These are phyloP conservation scores for Penicillium sp. DNA, from an alignment of 2,329 filamentous ascomycete species.

Conservation along the genomic window DNA sequence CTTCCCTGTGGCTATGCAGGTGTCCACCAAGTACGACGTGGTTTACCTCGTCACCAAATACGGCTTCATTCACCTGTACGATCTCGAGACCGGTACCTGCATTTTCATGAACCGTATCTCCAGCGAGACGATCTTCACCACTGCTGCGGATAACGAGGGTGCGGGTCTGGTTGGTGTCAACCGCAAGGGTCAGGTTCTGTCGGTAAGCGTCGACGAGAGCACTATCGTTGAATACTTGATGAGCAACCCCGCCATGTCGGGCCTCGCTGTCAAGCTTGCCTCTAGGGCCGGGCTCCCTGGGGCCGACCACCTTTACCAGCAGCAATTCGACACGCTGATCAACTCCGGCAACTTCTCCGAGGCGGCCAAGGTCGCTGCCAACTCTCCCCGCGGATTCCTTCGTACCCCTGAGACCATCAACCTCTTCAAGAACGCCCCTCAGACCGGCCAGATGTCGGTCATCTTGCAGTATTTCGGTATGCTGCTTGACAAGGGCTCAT, in stretches of 20 bases:
- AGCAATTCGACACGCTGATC: constrained; percentile 88
- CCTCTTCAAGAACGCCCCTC: constrained; percentile 81
- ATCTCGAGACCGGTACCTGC: constrained; percentile 88
- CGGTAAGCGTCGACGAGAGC: constrained; percentile 86
- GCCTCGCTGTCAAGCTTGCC: constrained; percentile 92
- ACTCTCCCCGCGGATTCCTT: constrained; percentile 91
- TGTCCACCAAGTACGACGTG: constrained; percentile 93
- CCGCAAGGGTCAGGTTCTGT: constrained; percentile 92
- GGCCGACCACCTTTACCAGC: constrained; percentile 85
- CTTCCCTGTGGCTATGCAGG: constrained; percentile 96
- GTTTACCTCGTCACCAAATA: constrained; percentile 98
- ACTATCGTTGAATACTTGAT: constrained; percentile 91
- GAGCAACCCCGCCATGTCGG: constrained; percentile 89
- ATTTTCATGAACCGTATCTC: constrained; percentile 99
- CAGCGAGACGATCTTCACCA: constrained; percentile 98
- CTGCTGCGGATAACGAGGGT: constrained; percentile 74
- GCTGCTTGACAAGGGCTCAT: constrained; percentile 85
- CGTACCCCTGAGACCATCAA: constrained; percentile 94
- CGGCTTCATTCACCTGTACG: constrained; percentile 97
- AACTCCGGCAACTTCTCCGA: constrained; percentile 73
- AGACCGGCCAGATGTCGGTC: constrained; percentile 70
- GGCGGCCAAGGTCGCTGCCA: constrained; percentile 92
- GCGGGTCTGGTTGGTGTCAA: constrained; percentile 92
- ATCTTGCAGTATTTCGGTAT: constrained; percentile 98
- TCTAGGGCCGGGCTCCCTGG: constrained; percentile 89